Evolutionary conservation across 305 asterid species (phyloP).

Genomic region (Fraxinus sp.): DNA sequence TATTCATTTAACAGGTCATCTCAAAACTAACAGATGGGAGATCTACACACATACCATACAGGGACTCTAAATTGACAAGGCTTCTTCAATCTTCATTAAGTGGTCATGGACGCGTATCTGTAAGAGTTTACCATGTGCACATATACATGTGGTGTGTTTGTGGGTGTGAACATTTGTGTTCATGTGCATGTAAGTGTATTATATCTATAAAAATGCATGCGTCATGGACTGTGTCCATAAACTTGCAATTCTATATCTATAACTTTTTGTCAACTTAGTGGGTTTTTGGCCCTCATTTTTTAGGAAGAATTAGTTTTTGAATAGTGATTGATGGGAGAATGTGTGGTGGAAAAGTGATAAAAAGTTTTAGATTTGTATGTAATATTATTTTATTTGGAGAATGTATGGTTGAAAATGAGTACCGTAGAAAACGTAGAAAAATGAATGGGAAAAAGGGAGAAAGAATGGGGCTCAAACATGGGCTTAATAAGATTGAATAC

Average conservation of each 20-base stretch:
- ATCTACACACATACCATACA: conserved; percentile 84
- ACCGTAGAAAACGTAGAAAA: too few relatives aligned
- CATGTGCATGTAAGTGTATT: not conserved
- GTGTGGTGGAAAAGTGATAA: too few relatives aligned
- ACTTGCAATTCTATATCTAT: not conserved
- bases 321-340: too few relatives aligned
- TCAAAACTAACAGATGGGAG: conserved; percentile 90
- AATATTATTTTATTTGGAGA: too few relatives aligned
- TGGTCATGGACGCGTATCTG: conserved; percentile 98
- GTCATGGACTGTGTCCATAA: not conserved
- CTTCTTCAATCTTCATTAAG: conserved; percentile 97
- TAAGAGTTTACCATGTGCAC: conserved; percentile 40
- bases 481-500: not conserved
- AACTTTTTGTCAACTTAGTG: not conserved
- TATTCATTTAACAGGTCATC: conserved; percentile 65
- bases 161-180: not conserved
- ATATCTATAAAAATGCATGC: conserved; percentile 8
- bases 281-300: too few relatives aligned
- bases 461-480: too few relatives aligned
- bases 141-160: not conserved
- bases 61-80: conserved; percentile 98
- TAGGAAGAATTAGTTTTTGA: too few relatives aligned
- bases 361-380: too few relatives aligned
- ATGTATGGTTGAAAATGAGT: too few relatives aligned
- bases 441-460: too few relatives aligned